Base-by-base conservation (phyloP, 306 rosid genomes). In the Fragaria vesca region DNA sequence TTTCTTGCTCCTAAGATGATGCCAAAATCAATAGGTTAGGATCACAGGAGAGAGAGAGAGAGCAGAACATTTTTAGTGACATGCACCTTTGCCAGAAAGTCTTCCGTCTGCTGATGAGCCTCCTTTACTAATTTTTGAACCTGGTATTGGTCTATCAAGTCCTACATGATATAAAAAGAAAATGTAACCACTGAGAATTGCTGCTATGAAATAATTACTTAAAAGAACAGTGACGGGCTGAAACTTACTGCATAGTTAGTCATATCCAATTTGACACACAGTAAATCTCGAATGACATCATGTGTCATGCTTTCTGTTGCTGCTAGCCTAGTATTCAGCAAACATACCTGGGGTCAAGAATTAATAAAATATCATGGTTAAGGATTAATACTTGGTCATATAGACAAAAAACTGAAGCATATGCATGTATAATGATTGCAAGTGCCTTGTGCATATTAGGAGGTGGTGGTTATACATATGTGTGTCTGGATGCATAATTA, bases 291-390 rank as follows among this genome's bases (percentile, higher is more conserved):
- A 82, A 95, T 95, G 79, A 95, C 97, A 76, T 95, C 98, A 82
- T 95, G 97, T 52, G 98, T 95, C 98, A 92, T 95, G 92, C 89
- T 95, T 76, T 95, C 98, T 40, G 93, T 86, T 76, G 97, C 95
- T 34, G 97, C 97, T 52, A 95, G 78, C 86, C 98, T 95, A 72
- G 97, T 83, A 80, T 89, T 96, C 76, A 95, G 86, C 84, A 86
- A 50, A 79, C 93, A 92, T 65, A 89, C 87, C 98, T 95, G 90
- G 74, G 70, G 74, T 57, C 79, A 76, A 78, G 82, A 60, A 82
- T 16, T 61, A 77, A 43, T 42, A 24, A 36, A 72, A 63, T 81
- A 12, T 17, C 52, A 51, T 13, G 57, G 71, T 74, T 71, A 66
- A 32, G 12, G 18, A 43, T 43, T 16, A 42, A 24, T 28, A 52